Conservation (phyloP, 2,329 filamentous ascomycete species). For the Aureobasidium sp. region DNA sequence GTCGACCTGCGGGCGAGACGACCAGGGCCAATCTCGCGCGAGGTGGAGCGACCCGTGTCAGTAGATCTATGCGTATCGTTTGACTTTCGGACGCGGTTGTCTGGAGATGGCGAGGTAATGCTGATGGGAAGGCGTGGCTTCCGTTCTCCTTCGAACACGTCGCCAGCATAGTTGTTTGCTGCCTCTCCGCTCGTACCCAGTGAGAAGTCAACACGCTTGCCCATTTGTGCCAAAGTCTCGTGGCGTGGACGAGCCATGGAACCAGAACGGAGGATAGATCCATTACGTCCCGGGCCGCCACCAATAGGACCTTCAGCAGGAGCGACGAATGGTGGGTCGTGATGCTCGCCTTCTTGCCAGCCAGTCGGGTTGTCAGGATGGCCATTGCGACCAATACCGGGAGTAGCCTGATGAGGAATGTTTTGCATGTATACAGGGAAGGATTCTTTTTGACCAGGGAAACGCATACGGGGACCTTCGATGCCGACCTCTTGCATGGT, state of each 20-base stretch:
- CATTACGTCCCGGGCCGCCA: slow-evolving; percentile 11
- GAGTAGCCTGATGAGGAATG: slow-evolving; percentile 35
- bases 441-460: slow-evolving; percentile 57
- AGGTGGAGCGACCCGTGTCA: slow-evolving; percentile 22
- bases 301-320: slow-evolving; percentile 18
- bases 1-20: slow-evolving; percentile 23
- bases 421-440: slow-evolving; percentile 58
- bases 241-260: slow-evolving; percentile 3
- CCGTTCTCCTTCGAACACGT: slow-evolving; percentile 52
- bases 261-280: slow-evolving; percentile 11
- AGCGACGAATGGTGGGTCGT: slow-evolving; percentile 36
- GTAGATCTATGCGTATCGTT: slow-evolving; percentile 15
- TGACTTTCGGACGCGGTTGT: slow-evolving; percentile 16
- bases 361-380: slow-evolving; percentile 38
- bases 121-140: slow-evolving; percentile 33
- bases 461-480: slow-evolving; percentile 69
- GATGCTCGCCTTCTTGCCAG: slow-evolving; percentile 22
- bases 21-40: slow-evolving; percentile 19
- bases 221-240: slow-evolving; percentile 49
- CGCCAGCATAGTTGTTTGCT: slow-evolving; percentile 50
- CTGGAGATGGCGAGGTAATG: slow-evolving; percentile 26
- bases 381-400: slow-evolving; percentile 33
- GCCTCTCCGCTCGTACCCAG: slow-evolving; percentile 55
- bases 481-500: slow-evolving; percentile 77
- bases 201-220: slow-evolving; percentile 61